Evolutionary conservation across 1,139 yeast genomes (phyloP), one percentile per base, ranked within the genome.

Genomic region (Geotrichum restrictum): DNA sequence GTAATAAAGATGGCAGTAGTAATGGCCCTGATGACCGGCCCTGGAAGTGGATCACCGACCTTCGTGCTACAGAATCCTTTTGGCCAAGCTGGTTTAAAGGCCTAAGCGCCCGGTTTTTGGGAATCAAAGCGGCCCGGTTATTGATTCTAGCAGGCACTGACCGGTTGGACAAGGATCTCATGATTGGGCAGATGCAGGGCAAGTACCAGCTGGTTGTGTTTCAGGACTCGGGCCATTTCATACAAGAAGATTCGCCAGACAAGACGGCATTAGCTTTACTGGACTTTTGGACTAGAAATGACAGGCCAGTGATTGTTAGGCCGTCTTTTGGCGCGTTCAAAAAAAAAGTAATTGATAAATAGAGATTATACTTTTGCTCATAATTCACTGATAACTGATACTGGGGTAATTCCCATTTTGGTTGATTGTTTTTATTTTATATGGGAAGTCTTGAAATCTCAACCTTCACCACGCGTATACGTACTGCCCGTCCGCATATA

Each of bases 101-200:
- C 0, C 71, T 93, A n/a, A 88, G 96, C 0, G 66, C 73, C 2
- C 74, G 76, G 45, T 93, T 93, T 63, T 76, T 81, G 5, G 51
- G 63, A 4, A 69, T 77, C 1, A 75, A 78, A 0, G 77, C 85
- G 0, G 82, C 93, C 0, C 85, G 88, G 62, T 63, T 93, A 51
- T 74, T 93, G 45, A 76, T 93, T 1, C 70, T 93, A n/a, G 95
- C 98, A 0, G 95, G 96, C 3, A 87, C 91, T 54, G 97, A 93
- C 63, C 81, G 88, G 8, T 73, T 94, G 29, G 98, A 94, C 68
- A 88, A 85, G 58, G 79, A 79, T 44, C 72, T 93, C 41, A 88
- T 89, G 66, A 83, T 93, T 53, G 98, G 97, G 0, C 98, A 94
- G 69, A 93, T 93, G 98, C 98, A 91, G 69, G 77, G 78, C 32